Evolutionary conservation across 2,329 filamentous ascomycete species (phyloP).

Genomic region (Tolypocladium ovalisporum): DNA sequence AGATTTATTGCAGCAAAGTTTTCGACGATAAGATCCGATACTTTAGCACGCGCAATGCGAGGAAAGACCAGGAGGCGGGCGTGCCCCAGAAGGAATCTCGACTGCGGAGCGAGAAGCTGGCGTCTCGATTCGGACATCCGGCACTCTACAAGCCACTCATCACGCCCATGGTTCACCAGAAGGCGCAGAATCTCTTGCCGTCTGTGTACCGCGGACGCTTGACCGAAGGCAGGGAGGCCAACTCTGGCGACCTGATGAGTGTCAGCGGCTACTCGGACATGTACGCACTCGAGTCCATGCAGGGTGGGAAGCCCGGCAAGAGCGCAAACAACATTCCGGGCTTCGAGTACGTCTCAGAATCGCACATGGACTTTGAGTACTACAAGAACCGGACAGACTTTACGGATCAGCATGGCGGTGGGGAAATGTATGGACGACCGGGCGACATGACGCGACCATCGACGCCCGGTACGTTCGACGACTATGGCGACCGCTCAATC

Average conservation of each 20-base stretch:
- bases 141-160: slow-evolving; percentile 81
- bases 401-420: slow-evolving; percentile 74
- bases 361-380: slow-evolving; percentile 78
- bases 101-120: slow-evolving; percentile 56
- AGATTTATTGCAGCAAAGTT: slow-evolving; percentile 63
- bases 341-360: slow-evolving; percentile 84
- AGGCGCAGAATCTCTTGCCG: slow-evolving; percentile 76
- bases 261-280: slow-evolving; percentile 73
- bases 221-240: slow-evolving; percentile 50
- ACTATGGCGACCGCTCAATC: slow-evolving; percentile 25
- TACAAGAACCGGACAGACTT: slow-evolving; percentile 89
- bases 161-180: slow-evolving; percentile 91
- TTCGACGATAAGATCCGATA: slow-evolving; percentile 78
- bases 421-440: slow-evolving; percentile 51
- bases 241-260: slow-evolving; percentile 43
- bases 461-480: slow-evolving; percentile 45
- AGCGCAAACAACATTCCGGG: slow-evolving; percentile 43
- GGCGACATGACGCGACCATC: slow-evolving; percentile 49
- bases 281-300: slow-evolving; percentile 73
- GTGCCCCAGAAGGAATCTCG: slow-evolving; percentile 38
- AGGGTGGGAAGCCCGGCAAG: slow-evolving; percentile 37
- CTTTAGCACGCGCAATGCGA: slow-evolving; percentile 56
- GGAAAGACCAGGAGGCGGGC: slow-evolving; percentile 32
- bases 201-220: slow-evolving; percentile 77
- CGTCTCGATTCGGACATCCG: slow-evolving; percentile 77